Base-by-base conservation (phyloP, 2,329 filamentous ascomycete genomes). In the Botrytis fabae region DNA sequence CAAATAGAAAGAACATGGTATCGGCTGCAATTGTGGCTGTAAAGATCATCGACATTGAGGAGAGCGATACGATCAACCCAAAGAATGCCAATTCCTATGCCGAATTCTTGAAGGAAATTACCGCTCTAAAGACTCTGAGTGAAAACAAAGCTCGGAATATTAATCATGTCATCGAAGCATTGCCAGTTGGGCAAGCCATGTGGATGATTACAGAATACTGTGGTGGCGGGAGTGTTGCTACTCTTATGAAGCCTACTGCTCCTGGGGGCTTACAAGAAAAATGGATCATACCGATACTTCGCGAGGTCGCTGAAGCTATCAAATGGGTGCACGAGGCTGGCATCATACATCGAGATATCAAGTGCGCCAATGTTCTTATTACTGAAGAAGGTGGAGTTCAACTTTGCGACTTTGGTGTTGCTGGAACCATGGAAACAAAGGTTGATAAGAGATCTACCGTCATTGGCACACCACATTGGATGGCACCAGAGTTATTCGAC, bases 121-220 rank as follows among this genome's bases (percentile, higher is more conserved):
- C 86, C 75, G 87, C 93, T 38, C 84, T 97, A 68, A 90, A 93
- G 78, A 85, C 92, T 73, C 85, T 97, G 69, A 90, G 91, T 78
- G 91, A 93, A 76, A 92, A 87, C 76, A 91, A 90, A 65, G 93
- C 93, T 28, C 88, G 88, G 77, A 95, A 95, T 79, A 90, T 97
- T 83, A 96, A 95, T 80, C 88, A 91, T 77, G 91, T 95, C 69
- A 90, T 95, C 77, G 93, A 95, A 76, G 92, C 92, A 7, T 86
- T 95, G 32, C 90, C 92, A 14, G 89, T 95, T 54, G 92, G 92
- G 60, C 90, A 92, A 77, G 89, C 93, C 74, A 91, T 97, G 84
- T 97, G 93, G 93, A 93, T 96, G 84, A 89, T 96, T 72, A 95
- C 92, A 74, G 93, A 96, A 82, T 94, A 95, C 81, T 95, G 93